Conservation (phyloP, 305 asterid species). For the Lippia alba region DNA sequence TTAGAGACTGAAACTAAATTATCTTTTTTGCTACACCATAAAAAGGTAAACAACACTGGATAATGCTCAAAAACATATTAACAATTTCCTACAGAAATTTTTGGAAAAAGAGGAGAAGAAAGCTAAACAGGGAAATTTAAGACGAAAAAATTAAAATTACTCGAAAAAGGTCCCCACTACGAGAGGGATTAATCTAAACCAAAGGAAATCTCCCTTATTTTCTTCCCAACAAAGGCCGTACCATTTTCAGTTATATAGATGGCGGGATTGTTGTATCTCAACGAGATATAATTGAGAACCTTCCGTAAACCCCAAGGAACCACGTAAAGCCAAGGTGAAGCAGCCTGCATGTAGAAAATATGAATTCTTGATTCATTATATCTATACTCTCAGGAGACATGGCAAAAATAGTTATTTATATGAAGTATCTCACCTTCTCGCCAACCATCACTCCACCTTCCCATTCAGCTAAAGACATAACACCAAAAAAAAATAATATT, state of each 20-base stretch:
- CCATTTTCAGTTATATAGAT: slow-evolving; percentile 65
- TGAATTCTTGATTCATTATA: slow-evolving; percentile 12
- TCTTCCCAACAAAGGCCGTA: slow-evolving; percentile 29
- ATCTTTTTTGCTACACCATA: background rate
- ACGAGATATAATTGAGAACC: slow-evolving; percentile 52
- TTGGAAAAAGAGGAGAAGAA: background rate
- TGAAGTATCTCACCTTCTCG: slow-evolving; percentile 47
- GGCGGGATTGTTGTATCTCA: slow-evolving; percentile 55
- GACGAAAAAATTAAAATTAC: too few relatives aligned
- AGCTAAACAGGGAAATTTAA: too few relatives aligned
- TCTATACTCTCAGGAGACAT: slow-evolving; percentile 12
- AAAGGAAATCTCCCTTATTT: background rate
- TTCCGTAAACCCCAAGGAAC: slow-evolving; percentile 68
- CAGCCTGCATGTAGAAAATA: slow-evolving; percentile 47
- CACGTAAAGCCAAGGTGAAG: slow-evolving; percentile 60
- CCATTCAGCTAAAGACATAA: slow-evolving; percentile 57
- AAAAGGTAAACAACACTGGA: background rate
- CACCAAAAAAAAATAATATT: slow-evolving; percentile 16
- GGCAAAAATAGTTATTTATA: slow-evolving; percentile 7
- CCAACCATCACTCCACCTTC: slow-evolving; percentile 60
- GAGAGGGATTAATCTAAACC: background rate
- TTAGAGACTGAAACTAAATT: background rate
- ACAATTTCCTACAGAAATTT: background rate
- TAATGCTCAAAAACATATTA: background rate
- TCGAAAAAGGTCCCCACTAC: background rate